Evolutionary conservation across 1,139 yeast genomes (phyloP), one percentile per base, ranked within the genome.

Genomic region (Kurtzmaniella quercitrusa): DNA sequence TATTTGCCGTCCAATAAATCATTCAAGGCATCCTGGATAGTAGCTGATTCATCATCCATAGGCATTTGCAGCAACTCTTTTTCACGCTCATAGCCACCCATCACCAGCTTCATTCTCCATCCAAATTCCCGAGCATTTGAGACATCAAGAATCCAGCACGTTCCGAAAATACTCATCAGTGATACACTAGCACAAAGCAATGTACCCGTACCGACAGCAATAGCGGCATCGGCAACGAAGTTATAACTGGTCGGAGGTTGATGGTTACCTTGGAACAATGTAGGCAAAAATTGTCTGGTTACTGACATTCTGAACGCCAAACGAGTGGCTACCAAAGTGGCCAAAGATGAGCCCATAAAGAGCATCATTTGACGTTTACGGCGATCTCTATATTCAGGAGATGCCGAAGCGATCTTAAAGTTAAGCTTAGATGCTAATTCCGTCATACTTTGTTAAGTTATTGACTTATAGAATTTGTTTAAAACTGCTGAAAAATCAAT

Each of bases 231-330:
- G 40, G 80, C 76, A 47, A 88, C 81, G 60, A 85, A 81, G 40
- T 85, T 84, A 58, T 84, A 86, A 38, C 83, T 75, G 3, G 67
- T 53, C 2, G 96, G 96, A 1, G 95, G 95, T 39, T 80, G 76
- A 55, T 89, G 93, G 62, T 91, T 91, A 12, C 93, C 89, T 54
- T 88, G 89, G 61, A 88, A 91, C 53, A 82, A 71, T 20, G 78
- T 76, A 6, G 98, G 97, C 2, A 82, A 70, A 65, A 82, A 88
- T 60, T 84, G 82, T 52, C 96, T 74, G 17, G 84, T 67, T 26
- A 82, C 69, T 2, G 93, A 82, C 16, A 94, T 84, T 56, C 85
- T 75, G 61, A 83, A 80, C 14, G 95, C 91, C 37, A 85, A 61
- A 51, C 95, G 69, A 21, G 93, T 80, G 8, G 91, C 80, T 42